Conservation (phyloP, 1,284 basidiomycete species). For the Acaromyces ingoldii region DNA sequence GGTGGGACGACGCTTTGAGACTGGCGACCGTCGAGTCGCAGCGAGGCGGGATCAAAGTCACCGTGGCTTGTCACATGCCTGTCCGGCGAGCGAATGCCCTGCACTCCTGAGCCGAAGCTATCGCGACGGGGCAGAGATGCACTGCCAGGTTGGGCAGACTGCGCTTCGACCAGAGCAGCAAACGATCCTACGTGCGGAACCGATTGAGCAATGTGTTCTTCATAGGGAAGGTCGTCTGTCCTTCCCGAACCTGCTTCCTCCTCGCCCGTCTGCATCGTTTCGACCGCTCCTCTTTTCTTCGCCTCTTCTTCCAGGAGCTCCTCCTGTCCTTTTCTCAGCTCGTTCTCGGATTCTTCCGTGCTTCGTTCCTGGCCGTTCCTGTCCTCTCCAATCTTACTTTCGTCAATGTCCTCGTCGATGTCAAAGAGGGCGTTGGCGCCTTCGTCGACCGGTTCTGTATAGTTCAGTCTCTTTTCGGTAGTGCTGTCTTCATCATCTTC, state of each 20-base stretch:
- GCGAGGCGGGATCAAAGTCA: slow-evolving; percentile 36
- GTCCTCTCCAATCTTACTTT: neutral
- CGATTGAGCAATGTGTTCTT: neutral
- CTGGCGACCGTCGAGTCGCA: slow-evolving; percentile 32
- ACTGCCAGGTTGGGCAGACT: too few species aligned
- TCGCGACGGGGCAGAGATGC: too few species aligned
- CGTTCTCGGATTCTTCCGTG: too few species aligned
- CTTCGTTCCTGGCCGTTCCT: too few species aligned
- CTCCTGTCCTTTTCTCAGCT: too few species aligned
- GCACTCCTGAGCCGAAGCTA: neutral
- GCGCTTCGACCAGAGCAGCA: neutral
- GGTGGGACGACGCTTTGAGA: too few species aligned
- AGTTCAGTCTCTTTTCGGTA: neutral
- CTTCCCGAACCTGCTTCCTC: neutral
- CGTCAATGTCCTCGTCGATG: slow-evolving; percentile 33
- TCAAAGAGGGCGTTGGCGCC: slow-evolving; percentile 28
- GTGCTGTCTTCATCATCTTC: slow-evolving; percentile 2
- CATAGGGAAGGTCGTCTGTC: neutral
- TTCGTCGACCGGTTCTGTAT: slow-evolving; percentile 7
- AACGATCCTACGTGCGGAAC: slow-evolving; percentile 1
- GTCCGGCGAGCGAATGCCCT: neutral
- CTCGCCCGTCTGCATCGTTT: neutral
- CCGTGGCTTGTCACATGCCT: neutral
- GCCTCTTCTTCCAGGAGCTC: neutral
- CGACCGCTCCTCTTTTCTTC: neutral